Conservation (phyloP, 805 yeast genomes). For the Torulaspora quercuum region DNA sequence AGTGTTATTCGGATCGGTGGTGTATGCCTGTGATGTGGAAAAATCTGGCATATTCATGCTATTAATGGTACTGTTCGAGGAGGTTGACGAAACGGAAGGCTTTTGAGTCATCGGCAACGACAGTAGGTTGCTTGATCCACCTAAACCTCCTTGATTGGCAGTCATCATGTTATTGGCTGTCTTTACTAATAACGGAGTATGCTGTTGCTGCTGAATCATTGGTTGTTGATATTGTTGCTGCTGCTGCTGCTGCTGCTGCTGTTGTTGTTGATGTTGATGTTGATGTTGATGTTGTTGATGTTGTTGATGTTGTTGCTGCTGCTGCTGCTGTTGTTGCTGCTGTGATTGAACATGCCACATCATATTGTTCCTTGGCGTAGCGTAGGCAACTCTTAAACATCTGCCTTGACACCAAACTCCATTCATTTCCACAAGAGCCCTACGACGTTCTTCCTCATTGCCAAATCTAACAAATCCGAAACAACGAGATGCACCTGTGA, state of each 20-base stretch:
- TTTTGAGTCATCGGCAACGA: constrained; percentile 15
- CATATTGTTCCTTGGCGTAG: constrained; percentile 61
- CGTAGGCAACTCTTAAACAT: constrained; percentile 71
- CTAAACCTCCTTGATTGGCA: constrained; percentile 5
- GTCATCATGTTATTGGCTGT: constrained; percentile 15
- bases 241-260: constrained; percentile 13
- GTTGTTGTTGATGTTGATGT: constrained; percentile 14
- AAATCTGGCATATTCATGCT: constrained; percentile 10
- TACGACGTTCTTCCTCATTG: constrained; percentile 61
- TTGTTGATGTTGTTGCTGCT: constrained; percentile 15
- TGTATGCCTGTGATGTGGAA: constrained; percentile 42
- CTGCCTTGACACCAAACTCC: constrained; percentile 80
- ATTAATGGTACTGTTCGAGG: constrained; percentile 5
- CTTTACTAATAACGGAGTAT: constrained; percentile 16
- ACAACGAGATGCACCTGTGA: constrained; percentile 71
- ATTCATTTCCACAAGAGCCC: constrained; percentile 71
- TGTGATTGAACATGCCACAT: constrained; percentile 21
- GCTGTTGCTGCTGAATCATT: constrained; percentile 5
- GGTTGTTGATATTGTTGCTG: constrained; percentile 5
- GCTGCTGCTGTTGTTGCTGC: constrained; percentile 27
- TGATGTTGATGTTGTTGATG: constrained; percentile 23
- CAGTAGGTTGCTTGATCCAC: constrained; percentile 10
- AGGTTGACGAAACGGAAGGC: constrained; percentile 9
- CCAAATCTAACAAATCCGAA: constrained; percentile 79
- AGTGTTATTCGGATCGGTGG: constrained; percentile 49